These are phyloP conservation scores for Nannochloropsis oceanica DNA, from an alignment of 108 stramenopile species.

Conservation along the genomic window DNA sequence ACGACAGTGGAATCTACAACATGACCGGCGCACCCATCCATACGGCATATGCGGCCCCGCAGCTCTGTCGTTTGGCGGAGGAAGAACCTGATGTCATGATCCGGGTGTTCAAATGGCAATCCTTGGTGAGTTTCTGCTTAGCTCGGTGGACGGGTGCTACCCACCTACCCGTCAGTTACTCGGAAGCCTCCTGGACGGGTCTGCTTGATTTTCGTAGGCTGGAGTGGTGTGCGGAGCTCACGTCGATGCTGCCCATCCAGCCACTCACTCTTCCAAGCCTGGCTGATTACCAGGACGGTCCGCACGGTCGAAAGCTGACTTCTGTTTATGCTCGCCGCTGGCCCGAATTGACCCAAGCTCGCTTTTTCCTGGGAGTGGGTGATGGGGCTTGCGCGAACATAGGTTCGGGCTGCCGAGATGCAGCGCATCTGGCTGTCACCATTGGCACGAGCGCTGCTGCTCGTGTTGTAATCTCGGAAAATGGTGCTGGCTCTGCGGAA, in stretches of 20 bases:
- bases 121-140: slow-evolving; percentile 8
- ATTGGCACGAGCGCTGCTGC: slow-evolving; percentile 32
- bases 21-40: slow-evolving; percentile 1
- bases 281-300: neutral
- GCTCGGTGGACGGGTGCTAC: slow-evolving; percentile 18
- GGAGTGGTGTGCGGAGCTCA: neutral
- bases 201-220: slow-evolving; percentile 19
- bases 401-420: slow-evolving; percentile 10
- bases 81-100: neutral
- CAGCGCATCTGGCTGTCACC: slow-evolving; percentile 8
- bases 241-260: neutral
- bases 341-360: slow-evolving; percentile 13
- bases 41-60: slow-evolving; percentile 10
- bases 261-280: neutral
- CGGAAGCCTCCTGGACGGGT: slow-evolving; percentile 32
- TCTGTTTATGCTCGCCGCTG: neutral
- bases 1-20: neutral
- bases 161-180: slow-evolving; percentile 25
- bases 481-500: neutral
- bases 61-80: slow-evolving; percentile 5
- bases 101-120: slow-evolving; percentile 10
- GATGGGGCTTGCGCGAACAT: slow-evolving; percentile 21
- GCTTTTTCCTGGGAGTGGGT: slow-evolving; percentile 7
- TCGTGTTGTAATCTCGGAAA: slow-evolving; percentile 2
- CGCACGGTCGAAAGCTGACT: neutral